Base-by-base conservation (phyloP, 2,329 filamentous ascomycete species). In the Fusarium sp. region DNA sequence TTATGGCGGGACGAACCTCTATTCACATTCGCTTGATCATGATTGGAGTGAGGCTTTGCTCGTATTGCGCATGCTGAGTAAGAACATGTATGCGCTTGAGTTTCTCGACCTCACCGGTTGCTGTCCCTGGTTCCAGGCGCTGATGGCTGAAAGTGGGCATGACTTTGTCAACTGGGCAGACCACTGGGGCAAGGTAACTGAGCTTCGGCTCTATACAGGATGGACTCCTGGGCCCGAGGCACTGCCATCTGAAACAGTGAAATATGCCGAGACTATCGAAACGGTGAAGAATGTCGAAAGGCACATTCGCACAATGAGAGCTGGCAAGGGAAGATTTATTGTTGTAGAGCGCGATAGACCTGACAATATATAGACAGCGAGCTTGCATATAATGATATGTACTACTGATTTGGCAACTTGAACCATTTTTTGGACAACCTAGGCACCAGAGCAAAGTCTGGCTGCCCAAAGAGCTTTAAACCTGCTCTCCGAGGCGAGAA, bases 21-120 rank as follows among this genome's bases (percentile, higher is more conserved):
- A 88, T 71, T 86, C 84, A 17, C 84, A 87, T 62, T 77, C 76
- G 2, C 73, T 87, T 4, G 84, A 87, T 62, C 74, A 80, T 33
- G 84, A 88, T 72, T 88, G 82, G 81, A 79, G 78, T 23, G 86
- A 88, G 70, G 83, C 84, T 0, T 78, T 86, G 6, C 71, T 84
- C 15, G 72, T 88, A 3, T 72, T 88, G 44, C 79, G 81, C 45
- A 79, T 81, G 58, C 73, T 89, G 11, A 84, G 83, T 71, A 79
- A 77, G 57, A 75, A 73, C 17, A 74, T 87, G 8, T 88, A 88
- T 66, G 73, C 81, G 15, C 77, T 89, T 2, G 84, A 88, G 69
- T 85, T 84, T 46, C 76, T 89, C 8, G 85, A 88, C 66, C 72
- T 89, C 35, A 86, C 83, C 0, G 86, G 86, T 2, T 88, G 86